Percentiles rank a stretch among this genome's conserved stretches.
phyloP scores from a whole-genome alignment of 345 rosid species.

The Arabidopsis arenosa region DNA sequence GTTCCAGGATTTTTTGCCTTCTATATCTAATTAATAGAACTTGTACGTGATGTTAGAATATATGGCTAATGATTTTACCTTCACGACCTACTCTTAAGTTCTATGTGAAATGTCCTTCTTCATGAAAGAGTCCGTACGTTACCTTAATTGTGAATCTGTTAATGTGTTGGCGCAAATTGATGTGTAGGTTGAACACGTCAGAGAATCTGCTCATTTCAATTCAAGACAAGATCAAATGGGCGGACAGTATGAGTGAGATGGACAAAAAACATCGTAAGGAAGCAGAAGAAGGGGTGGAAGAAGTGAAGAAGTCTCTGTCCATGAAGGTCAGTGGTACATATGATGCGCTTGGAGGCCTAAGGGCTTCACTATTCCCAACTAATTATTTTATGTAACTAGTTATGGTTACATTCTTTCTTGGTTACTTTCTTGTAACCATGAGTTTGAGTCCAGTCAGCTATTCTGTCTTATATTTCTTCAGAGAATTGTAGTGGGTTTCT shows the following conservation, averaged over 20 bases:
- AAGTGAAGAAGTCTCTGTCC: constrained; percentile 78
- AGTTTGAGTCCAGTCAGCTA: constrained; percentile 15
- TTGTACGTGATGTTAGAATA: constrained; percentile 6
- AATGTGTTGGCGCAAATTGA: constrained; percentile 12
- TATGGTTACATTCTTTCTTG: not conserved
- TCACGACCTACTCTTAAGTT: not conserved
- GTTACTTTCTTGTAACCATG: constrained; percentile 5
- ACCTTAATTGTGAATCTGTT: not conserved
- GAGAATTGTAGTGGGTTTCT: constrained; percentile 8
- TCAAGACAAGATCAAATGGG: constrained; percentile 99
- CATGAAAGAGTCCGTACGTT: not conserved
- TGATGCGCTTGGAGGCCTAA: constrained; percentile 22
- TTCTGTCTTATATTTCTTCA: constrained; percentile 7
- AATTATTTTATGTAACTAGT: constrained; percentile 26
- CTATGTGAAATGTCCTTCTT: constrained; percentile 7
- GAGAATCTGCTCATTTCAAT: constrained; percentile 81
- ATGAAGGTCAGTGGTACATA: constrained; percentile 76
- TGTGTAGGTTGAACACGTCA: constrained; percentile 81
- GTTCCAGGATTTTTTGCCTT: not conserved
- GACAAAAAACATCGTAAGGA: constrained; percentile 88
- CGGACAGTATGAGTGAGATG: constrained; percentile 88
- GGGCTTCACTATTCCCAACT: constrained; percentile 13
- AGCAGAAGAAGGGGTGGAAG: constrained; percentile 80
- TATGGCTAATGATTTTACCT: constrained; percentile 2
- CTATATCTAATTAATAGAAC: not conserved